Percentiles rank a stretch among this genome's conserved stretches.
Evolutionary conservation across 345 rosid species (phyloP).

Genomic region (Angophora floribunda): DNA sequence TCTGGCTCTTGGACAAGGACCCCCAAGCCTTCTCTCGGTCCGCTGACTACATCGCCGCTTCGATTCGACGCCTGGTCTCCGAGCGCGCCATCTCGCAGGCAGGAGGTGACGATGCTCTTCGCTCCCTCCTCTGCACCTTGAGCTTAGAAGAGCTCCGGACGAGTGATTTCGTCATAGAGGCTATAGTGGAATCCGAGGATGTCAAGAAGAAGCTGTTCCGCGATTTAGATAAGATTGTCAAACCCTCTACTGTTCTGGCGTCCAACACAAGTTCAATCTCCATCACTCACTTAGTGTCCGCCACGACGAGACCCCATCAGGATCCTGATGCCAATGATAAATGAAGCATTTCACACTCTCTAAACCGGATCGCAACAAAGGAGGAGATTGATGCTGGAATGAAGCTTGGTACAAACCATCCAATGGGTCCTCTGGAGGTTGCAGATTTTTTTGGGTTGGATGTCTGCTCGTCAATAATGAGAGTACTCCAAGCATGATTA

Average conservation of each 20-base stretch:
- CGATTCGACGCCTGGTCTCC: too few relatives aligned
- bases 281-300: slow-evolving; percentile 76
- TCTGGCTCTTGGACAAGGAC: too few relatives aligned
- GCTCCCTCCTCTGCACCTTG: too few relatives aligned
- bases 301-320: slow-evolving; percentile 69
- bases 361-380: slow-evolving; percentile 83
- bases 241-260: slow-evolving; percentile 68
- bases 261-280: slow-evolving; percentile 92
- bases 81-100: too few relatives aligned
- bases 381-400: slow-evolving; percentile 87
- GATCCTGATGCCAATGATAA: slow-evolving; percentile 98
- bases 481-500: slow-evolving; percentile 58
- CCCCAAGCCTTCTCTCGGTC: too few relatives aligned
- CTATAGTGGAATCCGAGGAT: too few relatives aligned
- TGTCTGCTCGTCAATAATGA: slow-evolving; percentile 73
- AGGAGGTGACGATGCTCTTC: too few relatives aligned
- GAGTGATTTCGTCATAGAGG: too few relatives aligned
- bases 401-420: slow-evolving; percentile 93
- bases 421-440: slow-evolving; percentile 77
- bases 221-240: slow-evolving; percentile 13
- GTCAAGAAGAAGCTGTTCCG: slow-evolving; percentile 36
- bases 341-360: slow-evolving; percentile 74
- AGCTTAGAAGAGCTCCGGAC: too few relatives aligned
- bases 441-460: slow-evolving; percentile 84
- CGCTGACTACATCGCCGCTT: too few relatives aligned